Conservation (phyloP, 129 eudicot species). For the Smallanthus sonchifolius region DNA sequence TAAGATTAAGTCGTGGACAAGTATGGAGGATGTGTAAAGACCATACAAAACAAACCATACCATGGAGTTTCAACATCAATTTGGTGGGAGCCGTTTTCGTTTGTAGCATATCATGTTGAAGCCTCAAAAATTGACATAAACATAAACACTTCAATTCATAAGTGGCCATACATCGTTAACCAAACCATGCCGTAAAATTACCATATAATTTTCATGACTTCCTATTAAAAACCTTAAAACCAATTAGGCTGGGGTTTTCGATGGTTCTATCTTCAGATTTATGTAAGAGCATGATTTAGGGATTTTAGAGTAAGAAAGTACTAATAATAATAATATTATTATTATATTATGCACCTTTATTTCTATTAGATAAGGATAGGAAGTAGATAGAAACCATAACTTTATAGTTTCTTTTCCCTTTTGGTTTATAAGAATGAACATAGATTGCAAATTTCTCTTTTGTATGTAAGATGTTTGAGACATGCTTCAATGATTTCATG, state of each 20-base stretch:
- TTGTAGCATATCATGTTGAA: conserved; percentile 26
- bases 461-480: background rate
- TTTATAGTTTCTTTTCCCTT: background rate
- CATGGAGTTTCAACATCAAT: no score
- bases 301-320: background rate
- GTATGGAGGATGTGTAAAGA: conserved; percentile 21
- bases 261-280: background rate
- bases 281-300: background rate
- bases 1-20: conserved; percentile 12
- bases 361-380: no score
- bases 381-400: no score
- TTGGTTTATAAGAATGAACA: background rate
- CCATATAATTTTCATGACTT: background rate
- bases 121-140: conserved; percentile 38
- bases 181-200: conserved; percentile 10
- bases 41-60: conserved; percentile 26
- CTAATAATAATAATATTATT: no score
- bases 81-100: conserved; percentile 32
- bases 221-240: background rate
- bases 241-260: background rate
- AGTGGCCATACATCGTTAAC: conserved; percentile 33
- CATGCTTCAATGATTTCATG: background rate
- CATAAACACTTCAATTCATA: conserved; percentile 36
- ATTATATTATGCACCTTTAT: no score
- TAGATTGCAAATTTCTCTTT: no score